Conservation (phyloP, 2,329 filamentous ascomycete genomes). For the Escovopsis weberi region DNA sequence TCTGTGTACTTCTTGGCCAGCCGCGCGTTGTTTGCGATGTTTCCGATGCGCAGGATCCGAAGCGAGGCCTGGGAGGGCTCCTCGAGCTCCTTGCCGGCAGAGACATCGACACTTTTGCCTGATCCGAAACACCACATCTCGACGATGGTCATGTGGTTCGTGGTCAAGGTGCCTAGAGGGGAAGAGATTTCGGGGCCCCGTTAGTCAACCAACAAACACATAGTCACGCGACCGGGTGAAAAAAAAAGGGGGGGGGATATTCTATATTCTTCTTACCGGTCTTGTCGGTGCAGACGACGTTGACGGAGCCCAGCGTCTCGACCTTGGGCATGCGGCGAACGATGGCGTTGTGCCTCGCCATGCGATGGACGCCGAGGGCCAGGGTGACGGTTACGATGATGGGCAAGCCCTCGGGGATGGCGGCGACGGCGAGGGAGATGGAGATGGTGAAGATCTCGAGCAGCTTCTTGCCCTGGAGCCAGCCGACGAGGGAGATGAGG, state of each 20-base stretch:
- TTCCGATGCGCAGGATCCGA: conserved; percentile 78
- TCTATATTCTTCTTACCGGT: conserved; percentile 41
- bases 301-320: conserved; percentile 94
- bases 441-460: conserved; percentile 97
- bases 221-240: no score
- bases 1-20: conserved; percentile 60
- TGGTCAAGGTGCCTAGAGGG: conserved; percentile 69
- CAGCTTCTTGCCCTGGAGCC: conserved; percentile 76
- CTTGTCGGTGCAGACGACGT: conserved; percentile 98
- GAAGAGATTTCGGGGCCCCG: background rate
- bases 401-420: conserved; percentile 87
- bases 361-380: conserved; percentile 84
- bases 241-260: no score
- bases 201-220: background rate
- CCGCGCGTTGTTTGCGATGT: conserved; percentile 89
- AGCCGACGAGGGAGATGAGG: conserved; percentile 80
- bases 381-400: conserved; percentile 98
- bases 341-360: conserved; percentile 91
- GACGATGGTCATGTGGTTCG: conserved; percentile 96
- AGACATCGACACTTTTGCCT: conserved; percentile 34
- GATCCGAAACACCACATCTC: conserved; percentile 92
- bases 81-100: conserved; percentile 37
- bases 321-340: conserved; percentile 93
- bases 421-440: conserved; percentile 88
- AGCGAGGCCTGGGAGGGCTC: conserved; percentile 61